A percentile compares a stretch with the other conserved stretches of the same genome.
These are phyloP conservation scores for Sphagnum magellanicum DNA, from an alignment of 228 moss, liverwort and hornwort species.

Conservation along the genomic window DNA sequence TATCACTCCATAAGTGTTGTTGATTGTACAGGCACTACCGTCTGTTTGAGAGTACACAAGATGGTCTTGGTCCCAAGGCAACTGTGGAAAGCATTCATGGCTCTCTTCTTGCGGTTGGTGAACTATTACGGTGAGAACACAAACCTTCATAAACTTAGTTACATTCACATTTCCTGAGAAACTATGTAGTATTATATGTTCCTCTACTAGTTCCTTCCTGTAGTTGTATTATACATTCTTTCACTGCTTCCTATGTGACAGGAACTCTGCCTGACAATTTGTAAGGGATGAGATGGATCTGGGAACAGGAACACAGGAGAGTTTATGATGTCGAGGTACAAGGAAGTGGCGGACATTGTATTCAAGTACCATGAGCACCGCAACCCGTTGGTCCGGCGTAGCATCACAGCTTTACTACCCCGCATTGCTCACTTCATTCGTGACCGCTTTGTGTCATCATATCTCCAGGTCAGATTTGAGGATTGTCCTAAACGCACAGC, in stretches of 20 bases:
- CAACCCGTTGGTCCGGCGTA: constrained; percentile 83
- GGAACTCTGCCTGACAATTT: too few relatives aligned
- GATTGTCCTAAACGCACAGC: not conserved
- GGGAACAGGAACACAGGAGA: constrained; percentile 81
- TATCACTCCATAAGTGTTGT: too few relatives aligned
- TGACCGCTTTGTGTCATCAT: constrained; percentile 87
- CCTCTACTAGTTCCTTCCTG: too few relatives aligned
- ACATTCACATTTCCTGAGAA: too few relatives aligned
- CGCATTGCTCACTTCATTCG: constrained; percentile 94
- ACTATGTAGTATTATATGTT: too few relatives aligned
- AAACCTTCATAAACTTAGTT: not conserved
- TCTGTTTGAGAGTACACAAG: constrained; percentile 97
- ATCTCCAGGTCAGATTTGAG: constrained; percentile 56
- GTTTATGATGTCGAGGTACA: constrained; percentile 99
- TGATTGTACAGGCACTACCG: constrained; percentile 69
- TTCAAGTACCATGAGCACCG: constrained; percentile 91
- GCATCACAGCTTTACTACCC: constrained; percentile 89
- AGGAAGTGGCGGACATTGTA: constrained; percentile 95
- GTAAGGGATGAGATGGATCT: not conserved
- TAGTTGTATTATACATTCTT: too few relatives aligned
- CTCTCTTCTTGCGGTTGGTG: constrained; percentile 93
- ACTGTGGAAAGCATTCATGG: constrained; percentile 96
- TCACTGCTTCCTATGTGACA: too few relatives aligned
- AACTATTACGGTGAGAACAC: constrained; percentile 66
- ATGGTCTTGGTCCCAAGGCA: constrained; percentile 81